These are phyloP conservation scores for Neopestalotiopsis sp. DNA, from an alignment of 2,329 filamentous ascomycete species.

Conservation along the genomic window DNA sequence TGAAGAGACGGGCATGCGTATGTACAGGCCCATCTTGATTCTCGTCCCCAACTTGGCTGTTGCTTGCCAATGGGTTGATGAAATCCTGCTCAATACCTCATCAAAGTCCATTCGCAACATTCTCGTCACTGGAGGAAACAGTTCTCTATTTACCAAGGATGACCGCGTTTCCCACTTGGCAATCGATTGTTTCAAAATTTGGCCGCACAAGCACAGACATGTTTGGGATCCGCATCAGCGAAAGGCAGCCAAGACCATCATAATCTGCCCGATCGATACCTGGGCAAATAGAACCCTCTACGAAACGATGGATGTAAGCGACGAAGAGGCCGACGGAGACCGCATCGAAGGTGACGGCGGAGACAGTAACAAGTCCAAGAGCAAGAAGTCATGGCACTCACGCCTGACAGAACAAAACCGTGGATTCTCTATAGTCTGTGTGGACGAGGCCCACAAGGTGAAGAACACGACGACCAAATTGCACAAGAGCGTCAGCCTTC, in stretches of 20 bases:
- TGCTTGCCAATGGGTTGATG: conserved; percentile 31
- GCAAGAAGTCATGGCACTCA: conserved; percentile 21
- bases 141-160: conserved; percentile 10
- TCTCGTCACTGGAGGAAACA: conserved; percentile 23
- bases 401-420: conserved; percentile 24
- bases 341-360: too few species aligned
- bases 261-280: conserved; percentile 32
- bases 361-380: neutral
- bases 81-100: conserved; percentile 25
- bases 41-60: conserved; percentile 30
- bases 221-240: conserved; percentile 30
- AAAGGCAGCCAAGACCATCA: conserved; percentile 25
- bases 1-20: conserved; percentile 10
- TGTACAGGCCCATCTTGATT: conserved; percentile 30
- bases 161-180: conserved; percentile 19
- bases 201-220: conserved; percentile 24
- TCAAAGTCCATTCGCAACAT: conserved; percentile 19
- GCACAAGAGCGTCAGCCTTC: conserved; percentile 30
- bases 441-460: conserved; percentile 36
- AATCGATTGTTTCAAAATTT: conserved; percentile 19
- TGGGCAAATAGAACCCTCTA: conserved; percentile 28
- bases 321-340: too few species aligned
- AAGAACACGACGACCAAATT: conserved; percentile 28
- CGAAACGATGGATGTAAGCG: neutral
- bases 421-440: conserved; percentile 32